Percentiles rank a stretch among this genome's conserved stretches.
Conservation (phyloP, 1,284 basidiomycete genomes). For the Coriolopsis trogii region DNA sequence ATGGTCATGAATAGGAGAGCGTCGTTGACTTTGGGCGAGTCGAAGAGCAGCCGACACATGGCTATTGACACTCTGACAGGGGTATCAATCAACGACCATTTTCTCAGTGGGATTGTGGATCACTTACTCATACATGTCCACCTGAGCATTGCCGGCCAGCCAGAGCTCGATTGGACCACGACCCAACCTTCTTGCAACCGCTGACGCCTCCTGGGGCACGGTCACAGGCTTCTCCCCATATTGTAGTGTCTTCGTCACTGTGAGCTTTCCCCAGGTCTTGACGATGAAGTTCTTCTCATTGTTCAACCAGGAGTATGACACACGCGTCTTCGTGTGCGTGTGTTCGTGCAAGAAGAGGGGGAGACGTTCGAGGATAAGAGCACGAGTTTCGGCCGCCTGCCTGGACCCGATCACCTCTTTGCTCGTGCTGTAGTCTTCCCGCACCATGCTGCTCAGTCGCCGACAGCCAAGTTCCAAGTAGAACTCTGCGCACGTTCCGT, state of each 20-base stretch:
- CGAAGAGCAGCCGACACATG: conserved; percentile 77
- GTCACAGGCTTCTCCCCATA: conserved; percentile 51
- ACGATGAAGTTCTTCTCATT: conserved; percentile 75
- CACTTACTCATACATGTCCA: conserved; percentile 93
- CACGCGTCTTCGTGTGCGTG: conserved; percentile 68
- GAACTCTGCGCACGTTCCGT: conserved; percentile 52
- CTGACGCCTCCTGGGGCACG: conserved; percentile 72
- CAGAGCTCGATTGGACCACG: conserved; percentile 75
- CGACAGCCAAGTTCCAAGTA: conserved; percentile 71
- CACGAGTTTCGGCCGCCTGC: conserved; percentile 52
- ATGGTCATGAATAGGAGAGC: conserved; percentile 91
- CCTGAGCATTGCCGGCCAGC: conserved; percentile 71
- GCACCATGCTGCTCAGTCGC: conserved; percentile 71
- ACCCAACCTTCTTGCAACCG: conserved; percentile 63
- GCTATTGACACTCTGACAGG: conserved; percentile 70
- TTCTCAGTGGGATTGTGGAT: background rate
- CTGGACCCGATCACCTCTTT: conserved; percentile 54
- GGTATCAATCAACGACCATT: background rate
- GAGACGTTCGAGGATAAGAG: conserved; percentile 83
- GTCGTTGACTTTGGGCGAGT: conserved; percentile 79
- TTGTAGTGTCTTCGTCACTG: conserved; percentile 61
- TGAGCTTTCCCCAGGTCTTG: conserved; percentile 62
- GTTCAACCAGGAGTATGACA: conserved; percentile 78
- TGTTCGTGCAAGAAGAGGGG: conserved; percentile 94
- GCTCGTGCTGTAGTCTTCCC: conserved; percentile 72